phyloP scores from a whole-genome alignment of 2,329 filamentous ascomycete species.

The Penicillium sp. region DNA sequence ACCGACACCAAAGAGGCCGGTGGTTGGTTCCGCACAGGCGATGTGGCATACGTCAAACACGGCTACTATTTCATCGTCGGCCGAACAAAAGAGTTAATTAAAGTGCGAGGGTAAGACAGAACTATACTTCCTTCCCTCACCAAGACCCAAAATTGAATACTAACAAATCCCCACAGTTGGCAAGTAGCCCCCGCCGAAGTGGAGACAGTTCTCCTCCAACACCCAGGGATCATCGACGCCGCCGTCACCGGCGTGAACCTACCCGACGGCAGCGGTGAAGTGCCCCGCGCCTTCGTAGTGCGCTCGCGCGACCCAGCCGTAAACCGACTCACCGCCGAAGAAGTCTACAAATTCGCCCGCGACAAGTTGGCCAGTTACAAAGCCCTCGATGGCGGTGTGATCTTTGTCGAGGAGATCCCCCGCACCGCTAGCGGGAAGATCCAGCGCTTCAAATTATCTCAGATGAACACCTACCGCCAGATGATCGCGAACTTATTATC shows the following conservation, averaged over 20 bases:
- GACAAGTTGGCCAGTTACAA: constrained; percentile 51
- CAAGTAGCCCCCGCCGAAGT: constrained; percentile 52
- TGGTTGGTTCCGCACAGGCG: constrained; percentile 48
- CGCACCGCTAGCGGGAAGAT: constrained; percentile 54
- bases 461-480: constrained; percentile 42
- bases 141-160: background rate
- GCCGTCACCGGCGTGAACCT: constrained; percentile 48
- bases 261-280: constrained; percentile 34
- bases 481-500: constrained; percentile 33
- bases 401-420: constrained; percentile 52
- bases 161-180: constrained; percentile 33
- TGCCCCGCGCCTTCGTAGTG: constrained; percentile 52
- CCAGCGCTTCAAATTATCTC: constrained; percentile 41
- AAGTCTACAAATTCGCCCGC: constrained; percentile 46
- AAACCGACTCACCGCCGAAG: constrained; percentile 35
- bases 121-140: background rate
- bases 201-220: constrained; percentile 47
- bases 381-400: constrained; percentile 47
- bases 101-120: constrained; percentile 45
- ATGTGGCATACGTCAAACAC: constrained; percentile 39
- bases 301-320: constrained; percentile 22
- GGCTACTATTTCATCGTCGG: constrained; percentile 44
- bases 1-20: constrained; percentile 36
- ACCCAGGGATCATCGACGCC: constrained; percentile 47
- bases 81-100: constrained; percentile 48